Conservation (phyloP, 805 yeast genomes). For the Lipomyces mesembrius region DNA sequence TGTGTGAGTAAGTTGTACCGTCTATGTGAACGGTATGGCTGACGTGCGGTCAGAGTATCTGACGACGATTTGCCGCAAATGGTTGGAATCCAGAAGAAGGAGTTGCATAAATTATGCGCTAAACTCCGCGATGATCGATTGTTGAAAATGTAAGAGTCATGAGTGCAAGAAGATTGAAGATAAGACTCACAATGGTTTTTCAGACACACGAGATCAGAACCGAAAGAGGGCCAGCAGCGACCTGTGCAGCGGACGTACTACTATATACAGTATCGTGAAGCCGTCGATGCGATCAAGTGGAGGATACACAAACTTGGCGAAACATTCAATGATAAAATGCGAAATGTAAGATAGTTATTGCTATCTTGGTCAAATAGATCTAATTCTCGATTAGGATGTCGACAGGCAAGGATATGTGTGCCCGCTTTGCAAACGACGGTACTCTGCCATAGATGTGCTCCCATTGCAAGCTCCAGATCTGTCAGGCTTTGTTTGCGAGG, state of each 20-base stretch:
- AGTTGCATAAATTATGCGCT: constrained; percentile 79
- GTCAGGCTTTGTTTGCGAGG: constrained; percentile 80
- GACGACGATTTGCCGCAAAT: constrained; percentile 88
- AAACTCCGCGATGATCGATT: constrained; percentile 83
- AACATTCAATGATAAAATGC: constrained; percentile 76
- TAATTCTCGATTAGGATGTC: constrained; percentile 51
- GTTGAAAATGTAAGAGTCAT: constrained; percentile 60
- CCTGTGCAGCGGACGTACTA: constrained; percentile 78
- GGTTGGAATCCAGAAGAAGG: constrained; percentile 83
- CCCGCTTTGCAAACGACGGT: constrained; percentile 80
- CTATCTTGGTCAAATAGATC: background rate
- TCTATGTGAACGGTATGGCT: background rate
- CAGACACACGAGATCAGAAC: constrained; percentile 39
- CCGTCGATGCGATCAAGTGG: constrained; percentile 96
- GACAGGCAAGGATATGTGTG: constrained; percentile 95
- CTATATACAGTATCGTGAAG: constrained; percentile 87
- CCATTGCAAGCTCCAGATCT: constrained; percentile 78
- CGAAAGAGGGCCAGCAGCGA: constrained; percentile 64
- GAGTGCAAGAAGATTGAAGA: background rate
- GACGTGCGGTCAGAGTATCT: constrained; percentile 53
- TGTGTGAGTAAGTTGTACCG: constrained; percentile 49
- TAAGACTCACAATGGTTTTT: background rate
- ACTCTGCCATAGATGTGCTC: constrained; percentile 85
- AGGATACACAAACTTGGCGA: constrained; percentile 87
- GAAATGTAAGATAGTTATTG: constrained; percentile 48